These are phyloP conservation scores for Lactarius sanguifluus DNA, from an alignment of 768 basidiomycete species.

Conservation along the genomic window DNA sequence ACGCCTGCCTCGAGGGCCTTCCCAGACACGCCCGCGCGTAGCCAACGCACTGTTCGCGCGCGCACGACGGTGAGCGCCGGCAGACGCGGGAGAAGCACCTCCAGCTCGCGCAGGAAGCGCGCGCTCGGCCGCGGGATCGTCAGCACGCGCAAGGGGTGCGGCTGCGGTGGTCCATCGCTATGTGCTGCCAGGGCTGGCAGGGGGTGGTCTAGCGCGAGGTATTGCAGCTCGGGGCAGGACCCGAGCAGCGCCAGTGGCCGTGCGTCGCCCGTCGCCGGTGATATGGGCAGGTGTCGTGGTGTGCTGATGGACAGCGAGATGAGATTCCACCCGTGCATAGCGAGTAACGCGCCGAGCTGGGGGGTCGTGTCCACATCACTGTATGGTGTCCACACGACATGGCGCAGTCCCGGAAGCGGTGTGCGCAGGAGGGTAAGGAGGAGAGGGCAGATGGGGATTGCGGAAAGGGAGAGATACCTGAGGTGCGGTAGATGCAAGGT, in stretches of 20 bases:
- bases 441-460: slow-evolving; percentile 65
- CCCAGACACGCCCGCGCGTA: slow-evolving; percentile 61
- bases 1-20: slow-evolving; percentile 72
- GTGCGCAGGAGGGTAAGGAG: slow-evolving; percentile 58
- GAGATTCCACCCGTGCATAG: slow-evolving; percentile 55
- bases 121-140: slow-evolving; percentile 73
- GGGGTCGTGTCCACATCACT: slow-evolving; percentile 60
- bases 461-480: slow-evolving; percentile 58
- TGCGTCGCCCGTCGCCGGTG: slow-evolving; percentile 47
- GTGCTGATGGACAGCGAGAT: slow-evolving; percentile 65
- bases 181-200: slow-evolving; percentile 48
- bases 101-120: slow-evolving; percentile 57
- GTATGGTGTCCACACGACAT: slow-evolving; percentile 72
- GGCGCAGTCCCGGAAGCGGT: slow-evolving; percentile 59
- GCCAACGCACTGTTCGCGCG: slow-evolving; percentile 69
- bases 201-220: slow-evolving; percentile 71
- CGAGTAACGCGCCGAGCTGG: slow-evolving; percentile 58
- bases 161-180: not conserved
- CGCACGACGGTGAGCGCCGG: slow-evolving; percentile 59
- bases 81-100: slow-evolving; percentile 53
- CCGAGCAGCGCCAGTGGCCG: slow-evolving; percentile 47
- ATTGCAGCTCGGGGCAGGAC: slow-evolving; percentile 55
- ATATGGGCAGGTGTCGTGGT: slow-evolving; percentile 55
- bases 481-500: slow-evolving; percentile 58
- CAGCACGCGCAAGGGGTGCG: slow-evolving; percentile 56